Conservation (phyloP, 257 asterid species). For the Verbena officinalis region DNA sequence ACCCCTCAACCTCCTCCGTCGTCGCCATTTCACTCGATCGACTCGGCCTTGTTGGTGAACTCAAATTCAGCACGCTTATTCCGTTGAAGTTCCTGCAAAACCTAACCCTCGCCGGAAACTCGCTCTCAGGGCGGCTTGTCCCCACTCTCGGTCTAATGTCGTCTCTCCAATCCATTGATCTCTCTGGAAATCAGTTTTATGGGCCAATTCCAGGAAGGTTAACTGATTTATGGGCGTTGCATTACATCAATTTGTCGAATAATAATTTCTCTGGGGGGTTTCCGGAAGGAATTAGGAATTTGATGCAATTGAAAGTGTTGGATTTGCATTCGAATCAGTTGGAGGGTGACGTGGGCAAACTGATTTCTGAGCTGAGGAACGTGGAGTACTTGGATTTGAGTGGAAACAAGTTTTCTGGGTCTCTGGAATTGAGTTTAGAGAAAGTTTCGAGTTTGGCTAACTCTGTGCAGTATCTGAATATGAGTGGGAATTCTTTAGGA, state of each 20-base stretch:
- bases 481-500: conserved; percentile 58
- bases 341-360: conserved; percentile 47
- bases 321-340: conserved; percentile 68
- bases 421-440: conserved; percentile 44
- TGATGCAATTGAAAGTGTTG: conserved; percentile 65
- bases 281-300: conserved; percentile 54
- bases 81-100: conserved; percentile 46
- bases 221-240: conserved; percentile 61
- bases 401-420: conserved; percentile 58
- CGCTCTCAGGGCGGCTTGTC: conserved; percentile 67
- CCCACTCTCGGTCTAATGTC: conserved; percentile 60
- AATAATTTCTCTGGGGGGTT: conserved; percentile 59
- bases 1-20: conserved; percentile 31
- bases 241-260: conserved; percentile 56
- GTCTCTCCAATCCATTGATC: conserved; percentile 66
- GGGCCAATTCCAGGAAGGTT: conserved; percentile 71
- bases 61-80: conserved; percentile 59
- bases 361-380: conserved; percentile 58
- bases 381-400: conserved; percentile 76
- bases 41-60: conserved; percentile 58
- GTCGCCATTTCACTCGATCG: conserved; percentile 52
- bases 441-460: conserved; percentile 63
- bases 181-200: conserved; percentile 62
- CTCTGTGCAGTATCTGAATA: conserved; percentile 52
- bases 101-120: conserved; percentile 66